Evolutionary conservation across 1,284 basidiomycete species (phyloP).

Genomic region (Trametes polyzona): DNA sequence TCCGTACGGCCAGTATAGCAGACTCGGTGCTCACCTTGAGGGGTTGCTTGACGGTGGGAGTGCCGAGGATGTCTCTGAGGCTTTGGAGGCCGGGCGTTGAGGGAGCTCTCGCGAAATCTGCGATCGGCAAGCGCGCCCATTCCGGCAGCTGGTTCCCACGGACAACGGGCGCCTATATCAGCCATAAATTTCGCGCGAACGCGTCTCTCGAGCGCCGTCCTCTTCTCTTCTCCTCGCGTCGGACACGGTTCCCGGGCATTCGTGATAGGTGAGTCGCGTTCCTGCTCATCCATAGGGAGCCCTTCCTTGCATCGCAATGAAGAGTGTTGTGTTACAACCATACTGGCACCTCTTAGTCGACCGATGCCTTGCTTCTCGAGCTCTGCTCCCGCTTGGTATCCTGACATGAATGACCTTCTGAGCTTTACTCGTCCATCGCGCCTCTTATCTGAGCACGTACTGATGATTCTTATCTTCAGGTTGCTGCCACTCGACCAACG

Average conservation of each 20-base stretch:
- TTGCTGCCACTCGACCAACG: no score
- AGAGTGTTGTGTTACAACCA: constrained; percentile 80
- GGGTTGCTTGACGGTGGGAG: constrained; percentile 25
- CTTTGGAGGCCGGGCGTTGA: constrained; percentile 19
- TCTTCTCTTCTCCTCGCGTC: constrained; percentile 1
- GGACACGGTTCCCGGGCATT: not conserved
- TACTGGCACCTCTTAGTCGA: constrained; percentile 91
- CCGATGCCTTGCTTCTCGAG: constrained; percentile 48
- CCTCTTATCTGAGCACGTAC: constrained; percentile 8
- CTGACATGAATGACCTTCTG: constrained; percentile 85
- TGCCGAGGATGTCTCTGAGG: constrained; percentile 26
- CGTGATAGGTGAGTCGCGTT: not conserved
- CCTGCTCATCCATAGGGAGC: constrained; percentile 1
- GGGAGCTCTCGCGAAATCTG: constrained; percentile 16
- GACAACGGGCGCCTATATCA: not conserved
- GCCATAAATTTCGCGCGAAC: constrained; percentile 20
- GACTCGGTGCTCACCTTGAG: constrained; percentile 24
- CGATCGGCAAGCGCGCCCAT: constrained; percentile 1
- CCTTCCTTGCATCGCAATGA: constrained; percentile 46
- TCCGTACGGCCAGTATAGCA: not conserved
- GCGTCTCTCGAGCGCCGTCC: not conserved
- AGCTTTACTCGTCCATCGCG: constrained; percentile 40
- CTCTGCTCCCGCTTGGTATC: constrained; percentile 47
- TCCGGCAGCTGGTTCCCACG: constrained; percentile 17
- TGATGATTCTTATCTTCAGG: constrained; percentile 1